Base-by-base conservation (phyloP, 106 monocot species). In the Dioscorea zingiberensis region DNA sequence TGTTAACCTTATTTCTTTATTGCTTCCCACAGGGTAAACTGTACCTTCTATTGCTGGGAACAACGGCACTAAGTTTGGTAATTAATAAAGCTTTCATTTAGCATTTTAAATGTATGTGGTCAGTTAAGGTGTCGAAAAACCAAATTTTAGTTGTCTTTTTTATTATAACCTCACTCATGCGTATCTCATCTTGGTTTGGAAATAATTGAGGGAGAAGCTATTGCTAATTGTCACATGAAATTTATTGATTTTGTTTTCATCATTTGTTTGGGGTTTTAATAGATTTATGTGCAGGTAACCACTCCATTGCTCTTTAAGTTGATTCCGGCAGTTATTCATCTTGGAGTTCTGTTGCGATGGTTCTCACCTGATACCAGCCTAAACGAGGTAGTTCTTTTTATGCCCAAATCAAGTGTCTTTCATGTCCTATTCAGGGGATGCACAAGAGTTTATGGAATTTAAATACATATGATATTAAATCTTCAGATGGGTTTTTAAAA, bases 51-150 rank as follows among this genome's bases (percentile, higher is more conserved):
- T 71, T 81, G 32, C 76, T 81, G 60, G 81, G 81, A 32, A 81
- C 81, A 30, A 81, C 81, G 56, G 81, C 81, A 62, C 76, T 81
- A 17, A 81, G 87, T 74, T 66, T 87, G 87, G 87, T 87, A 87
- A 56, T 21, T 38, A 38, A 38, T 38, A 38, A 38, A 38, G 38
- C 38, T 38, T 38, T 38, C 38, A 38, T 38, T 38, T 38, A 38
- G 9, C 10, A 0, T 38, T 38, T 38, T 38, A 6, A 38, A 38
- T 38, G 38, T 2, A 38, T 38, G 38, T 38, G 38, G 10, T 38
- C 38, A 6, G 6, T 8, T 38, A 6, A 38, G 38, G 38, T 38
- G 3, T 38, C 10, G 38, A 38, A n/a, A n/a, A 6, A 38, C 4
- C 38, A 38, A 38, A 6, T 38, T 38, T 38, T 38, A 38, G 38